Percentiles rank a stretch among this genome's conserved stretches.
phyloP scores from a whole-genome alignment of 257 asterid genomes.

The Plantago elongata region DNA sequence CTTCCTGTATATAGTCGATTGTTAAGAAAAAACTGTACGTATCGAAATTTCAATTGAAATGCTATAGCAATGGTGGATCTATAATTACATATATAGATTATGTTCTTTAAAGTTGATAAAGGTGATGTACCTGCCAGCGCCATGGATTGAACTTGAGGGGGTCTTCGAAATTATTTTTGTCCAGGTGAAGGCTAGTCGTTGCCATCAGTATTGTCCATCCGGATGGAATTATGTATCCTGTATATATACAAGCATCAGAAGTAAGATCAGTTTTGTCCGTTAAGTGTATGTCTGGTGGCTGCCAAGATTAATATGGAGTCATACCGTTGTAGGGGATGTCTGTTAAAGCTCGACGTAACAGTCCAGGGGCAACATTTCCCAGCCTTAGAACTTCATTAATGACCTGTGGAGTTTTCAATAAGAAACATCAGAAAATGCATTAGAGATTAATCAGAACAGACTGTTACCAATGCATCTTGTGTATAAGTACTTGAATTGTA shows the following conservation, averaged over 20 bases:
- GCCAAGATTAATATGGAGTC: neutral
- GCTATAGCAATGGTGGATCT: neutral
- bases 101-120: too few species aligned
- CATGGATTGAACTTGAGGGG: conserved; percentile 71
- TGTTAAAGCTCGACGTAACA: conserved; percentile 64
- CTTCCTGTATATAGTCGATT: conserved; percentile 25
- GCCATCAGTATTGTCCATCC: conserved; percentile 85
- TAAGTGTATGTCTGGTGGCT: neutral
- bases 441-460: too few species aligned
- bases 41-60: neutral
- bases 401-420: conserved; percentile 29
- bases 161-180: conserved; percentile 45
- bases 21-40: neutral
- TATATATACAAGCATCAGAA: neutral
- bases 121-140: conserved; percentile 67
- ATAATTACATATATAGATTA: too few species aligned
- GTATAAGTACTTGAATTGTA: conserved; percentile 49
- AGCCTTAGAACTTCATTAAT: conserved; percentile 70
- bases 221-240: conserved; percentile 68
- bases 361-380: conserved; percentile 80
- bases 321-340: conserved; percentile 68
- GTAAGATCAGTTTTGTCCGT: neutral
- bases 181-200: conserved; percentile 60
- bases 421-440: neutral
- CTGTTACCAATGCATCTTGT: too few species aligned